These are phyloP conservation scores for Fusarium succisae DNA, from an alignment of 2,329 filamentous ascomycete species.

Conservation along the genomic window DNA sequence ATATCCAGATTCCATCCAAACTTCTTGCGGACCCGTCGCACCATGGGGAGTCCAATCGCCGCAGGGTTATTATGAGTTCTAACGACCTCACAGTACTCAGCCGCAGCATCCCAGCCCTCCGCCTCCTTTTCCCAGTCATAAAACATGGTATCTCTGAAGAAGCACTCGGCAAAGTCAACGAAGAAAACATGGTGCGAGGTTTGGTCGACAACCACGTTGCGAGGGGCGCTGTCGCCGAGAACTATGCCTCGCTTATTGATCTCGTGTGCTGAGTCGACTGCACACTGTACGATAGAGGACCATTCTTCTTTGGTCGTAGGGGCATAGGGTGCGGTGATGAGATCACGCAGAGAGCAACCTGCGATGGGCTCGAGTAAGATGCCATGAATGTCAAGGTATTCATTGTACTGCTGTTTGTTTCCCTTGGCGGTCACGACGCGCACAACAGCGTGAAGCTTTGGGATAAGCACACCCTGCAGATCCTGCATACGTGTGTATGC, in stretches of 20 bases:
- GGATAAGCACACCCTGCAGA: not conserved
- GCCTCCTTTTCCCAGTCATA: not conserved
- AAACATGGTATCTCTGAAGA: not conserved
- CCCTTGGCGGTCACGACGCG: not conserved
- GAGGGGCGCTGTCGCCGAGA: not conserved
- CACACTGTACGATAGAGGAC: not conserved
- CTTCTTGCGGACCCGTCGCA: not conserved
- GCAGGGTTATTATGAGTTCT: too few relatives aligned
- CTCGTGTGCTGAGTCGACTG: not conserved
- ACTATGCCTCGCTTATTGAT: not conserved
- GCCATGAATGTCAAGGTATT: not conserved
- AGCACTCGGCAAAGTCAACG: not conserved
- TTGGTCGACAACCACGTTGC: not conserved
- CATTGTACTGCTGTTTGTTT: accelerated
- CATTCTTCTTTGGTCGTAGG: not conserved
- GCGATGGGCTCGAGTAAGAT: not conserved
- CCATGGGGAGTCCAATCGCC: too few relatives aligned
- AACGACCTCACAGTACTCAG: not conserved
- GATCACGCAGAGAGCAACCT: not conserved
- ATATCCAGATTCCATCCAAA: not conserved
- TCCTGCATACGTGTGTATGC: not conserved
- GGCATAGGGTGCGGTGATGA: not conserved
- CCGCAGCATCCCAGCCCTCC: not conserved
- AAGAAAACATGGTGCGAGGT: not conserved
- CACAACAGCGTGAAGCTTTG: not conserved